These are phyloP conservation scores for Neurospora africana DNA, from an alignment of 495 filamentous ascomycete genomes.

Conservation along the genomic window DNA sequence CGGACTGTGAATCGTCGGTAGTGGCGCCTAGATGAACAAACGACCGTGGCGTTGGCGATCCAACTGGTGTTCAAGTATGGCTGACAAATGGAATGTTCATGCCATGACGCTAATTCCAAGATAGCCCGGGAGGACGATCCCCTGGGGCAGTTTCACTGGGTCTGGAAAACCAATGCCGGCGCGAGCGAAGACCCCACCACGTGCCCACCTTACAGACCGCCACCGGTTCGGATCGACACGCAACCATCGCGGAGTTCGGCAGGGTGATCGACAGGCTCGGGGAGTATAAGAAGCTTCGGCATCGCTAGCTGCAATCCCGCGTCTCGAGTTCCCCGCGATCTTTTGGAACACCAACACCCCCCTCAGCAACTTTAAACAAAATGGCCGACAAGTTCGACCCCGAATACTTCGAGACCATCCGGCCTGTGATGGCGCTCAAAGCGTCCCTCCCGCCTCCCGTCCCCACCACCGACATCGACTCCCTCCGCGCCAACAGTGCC, in stretches of 20 bases:
- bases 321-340: neutral
- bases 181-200: neutral
- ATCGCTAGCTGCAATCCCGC: neutral
- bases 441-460: conserved; percentile 1
- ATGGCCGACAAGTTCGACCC: conserved; percentile 12
- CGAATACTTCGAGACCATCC: conserved; percentile 4
- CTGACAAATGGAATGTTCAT: neutral
- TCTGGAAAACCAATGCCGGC: neutral
- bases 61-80: neutral
- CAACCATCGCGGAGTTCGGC: neutral
- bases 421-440: neutral
- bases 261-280: neutral
- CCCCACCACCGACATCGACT: neutral
- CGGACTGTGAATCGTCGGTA: neutral
- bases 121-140: no score
- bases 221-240: neutral
- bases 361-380: neutral
- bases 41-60: neutral
- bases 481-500: conserved; percentile 1
- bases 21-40: neutral
- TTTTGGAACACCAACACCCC: neutral
- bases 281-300: neutral
- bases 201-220: neutral
- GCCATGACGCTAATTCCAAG: neutral
- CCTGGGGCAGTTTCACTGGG: neutral